Evolutionary conservation across 2,329 filamentous ascomycete species (phyloP).

Genomic region (Rutstroemia sp.): DNA sequence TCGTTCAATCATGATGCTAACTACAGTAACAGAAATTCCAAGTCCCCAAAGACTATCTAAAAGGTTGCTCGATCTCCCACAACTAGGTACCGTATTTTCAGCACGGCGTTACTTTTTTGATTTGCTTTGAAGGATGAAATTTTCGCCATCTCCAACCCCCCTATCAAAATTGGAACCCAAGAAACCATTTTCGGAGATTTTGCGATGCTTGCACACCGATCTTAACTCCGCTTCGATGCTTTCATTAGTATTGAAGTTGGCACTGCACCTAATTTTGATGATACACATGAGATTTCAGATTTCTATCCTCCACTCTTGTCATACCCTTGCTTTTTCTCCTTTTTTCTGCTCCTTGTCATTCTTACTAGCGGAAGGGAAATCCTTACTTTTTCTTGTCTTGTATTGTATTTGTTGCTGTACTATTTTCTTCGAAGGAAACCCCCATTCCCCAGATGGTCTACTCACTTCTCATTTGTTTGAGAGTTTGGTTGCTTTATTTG

Average conservation of each 20-base stretch:
- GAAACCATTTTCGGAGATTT: constrained; percentile 27
- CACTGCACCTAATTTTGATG: constrained; percentile 28
- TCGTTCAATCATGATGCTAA: constrained; percentile 9
- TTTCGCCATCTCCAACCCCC: constrained; percentile 21
- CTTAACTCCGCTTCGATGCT: constrained; percentile 28
- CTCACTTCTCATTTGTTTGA: neutral
- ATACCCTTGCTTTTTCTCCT: constrained; percentile 26
- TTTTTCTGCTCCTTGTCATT: constrained; percentile 26
- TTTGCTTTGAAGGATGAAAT: constrained; percentile 28
- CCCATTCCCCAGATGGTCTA: neutral
- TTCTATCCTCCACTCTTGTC: constrained; percentile 29
- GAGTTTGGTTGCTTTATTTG: constrained; percentile 14
- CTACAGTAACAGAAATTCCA: constrained; percentile 37
- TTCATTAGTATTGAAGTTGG: constrained; percentile 36
- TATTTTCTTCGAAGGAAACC: constrained; percentile 10
- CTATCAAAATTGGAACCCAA: constrained; percentile 29
- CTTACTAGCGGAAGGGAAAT: constrained; percentile 24
- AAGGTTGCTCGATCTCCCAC: constrained; percentile 20
- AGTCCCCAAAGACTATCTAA: constrained; percentile 47
- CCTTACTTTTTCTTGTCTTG: constrained; percentile 27
- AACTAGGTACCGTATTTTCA: constrained; percentile 21
- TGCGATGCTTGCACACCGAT: constrained; percentile 25
- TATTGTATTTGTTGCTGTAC: constrained; percentile 17
- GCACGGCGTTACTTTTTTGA: constrained; percentile 21
- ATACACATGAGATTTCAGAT: constrained; percentile 1